These are phyloP conservation scores for Saccharomycopsis babjevae DNA, from an alignment of 805 yeast species.

Conservation along the genomic window DNA sequence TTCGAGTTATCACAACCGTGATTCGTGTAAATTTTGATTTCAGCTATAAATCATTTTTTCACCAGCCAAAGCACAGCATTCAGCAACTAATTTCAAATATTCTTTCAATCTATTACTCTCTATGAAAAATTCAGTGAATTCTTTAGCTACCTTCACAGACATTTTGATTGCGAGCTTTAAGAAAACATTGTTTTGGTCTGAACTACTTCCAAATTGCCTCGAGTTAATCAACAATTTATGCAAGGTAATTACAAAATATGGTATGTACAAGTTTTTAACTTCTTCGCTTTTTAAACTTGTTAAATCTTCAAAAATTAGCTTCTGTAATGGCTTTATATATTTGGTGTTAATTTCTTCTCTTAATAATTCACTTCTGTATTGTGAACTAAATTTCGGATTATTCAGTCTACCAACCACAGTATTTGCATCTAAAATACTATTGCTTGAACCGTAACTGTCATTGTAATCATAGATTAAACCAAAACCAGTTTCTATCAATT, in stretches of 20 bases:
- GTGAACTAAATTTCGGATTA: not conserved
- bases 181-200: constrained; percentile 27
- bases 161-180: constrained; percentile 48
- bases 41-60: constrained; percentile 32
- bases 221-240: constrained; percentile 45
- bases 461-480: constrained; percentile 9
- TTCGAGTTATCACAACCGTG: no score
- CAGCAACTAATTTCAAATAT: constrained; percentile 43
- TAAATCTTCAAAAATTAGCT: constrained; percentile 7
- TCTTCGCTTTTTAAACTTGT: constrained; percentile 31
- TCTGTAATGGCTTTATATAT: constrained; percentile 11
- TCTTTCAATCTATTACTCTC: constrained; percentile 45
- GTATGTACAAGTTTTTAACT: constrained; percentile 60
- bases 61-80: constrained; percentile 49
- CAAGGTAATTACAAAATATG: constrained; percentile 58
- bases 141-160: constrained; percentile 59
- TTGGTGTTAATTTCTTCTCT: constrained; percentile 10
- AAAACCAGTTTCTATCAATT: constrained; percentile 10
- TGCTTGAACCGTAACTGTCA: not conserved
- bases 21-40: not conserved
- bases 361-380: constrained; percentile 5
- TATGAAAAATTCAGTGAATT: constrained; percentile 49
- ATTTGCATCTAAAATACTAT: not conserved
- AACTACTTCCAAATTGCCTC: constrained; percentile 17
- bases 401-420: not conserved